Evolutionary conservation across 345 rosid genomes (phyloP), one percentile per base, ranked within the genome.

Genomic region (Stellera chamaejasme): DNA sequence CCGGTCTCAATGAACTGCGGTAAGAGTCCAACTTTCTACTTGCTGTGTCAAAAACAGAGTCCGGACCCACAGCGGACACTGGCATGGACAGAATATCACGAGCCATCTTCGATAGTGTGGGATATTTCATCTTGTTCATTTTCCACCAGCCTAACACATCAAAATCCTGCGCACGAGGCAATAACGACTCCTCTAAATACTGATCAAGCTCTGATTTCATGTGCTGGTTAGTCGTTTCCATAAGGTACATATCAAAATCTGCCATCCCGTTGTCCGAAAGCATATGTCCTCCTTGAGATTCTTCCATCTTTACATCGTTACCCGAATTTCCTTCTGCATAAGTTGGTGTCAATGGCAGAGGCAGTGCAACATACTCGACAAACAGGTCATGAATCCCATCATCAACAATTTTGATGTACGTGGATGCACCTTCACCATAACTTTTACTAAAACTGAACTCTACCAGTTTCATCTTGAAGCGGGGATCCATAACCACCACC

Each of bases 401-500:
- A 58, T 77, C 75, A 39, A 85, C 87, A 14, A 76, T 63, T 73
- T 83, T 81, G 59, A 72, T 67, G 63, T 75, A 79, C 3, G 62
- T 43, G 0, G 66, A 76, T 41, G 87, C 86, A 62, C 78, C 88
- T 53, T 76, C 86, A 36, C 94, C 96, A 27, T 69, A 88, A 19
- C 77, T 58, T 70, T 81, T 77, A 8, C 76, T 55, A 72, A 88
- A 85, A 36, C 85, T 81, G 66, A 77, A 74, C 63, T 85, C 79
- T 16, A 88, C 80, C 27, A 73, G 79, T 66, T 81, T 76, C 96
- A 88, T 73, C 69, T 82, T 88, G 64, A 72, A 79, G 56, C 94
- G 82, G 14, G 96, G 96, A 74, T 88, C 96, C 90, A 88, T 67
- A 58, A 83, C 86, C 43, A 79, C 86, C 5, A 87, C 88, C 60